Evolutionary conservation across 495 filamentous ascomycete species (phyloP).

Genomic region (Aspergillus diversus): DNA sequence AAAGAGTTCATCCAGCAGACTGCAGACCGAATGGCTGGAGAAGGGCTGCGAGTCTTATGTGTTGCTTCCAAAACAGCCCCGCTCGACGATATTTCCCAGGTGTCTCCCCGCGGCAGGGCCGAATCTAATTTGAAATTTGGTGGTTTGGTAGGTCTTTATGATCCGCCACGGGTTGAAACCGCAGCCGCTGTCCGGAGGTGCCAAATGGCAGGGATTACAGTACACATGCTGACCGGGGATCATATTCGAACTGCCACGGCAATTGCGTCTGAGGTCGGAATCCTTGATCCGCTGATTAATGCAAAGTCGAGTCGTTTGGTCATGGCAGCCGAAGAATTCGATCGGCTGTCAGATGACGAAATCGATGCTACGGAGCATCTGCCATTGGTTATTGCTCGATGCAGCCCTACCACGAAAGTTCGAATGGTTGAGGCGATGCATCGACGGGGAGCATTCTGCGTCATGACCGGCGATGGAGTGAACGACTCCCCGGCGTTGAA

Average conservation of each 20-base stretch:
- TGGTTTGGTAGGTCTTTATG: conserved; percentile 66
- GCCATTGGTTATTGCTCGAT: conserved; percentile 71
- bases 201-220: conserved; percentile 64
- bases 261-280: conserved; percentile 67
- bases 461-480: conserved; percentile 82
- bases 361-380: conserved; percentile 64
- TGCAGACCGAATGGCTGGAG: conserved; percentile 66
- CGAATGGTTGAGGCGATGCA: conserved; percentile 74
- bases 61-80: conserved; percentile 57
- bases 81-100: conserved; percentile 27
- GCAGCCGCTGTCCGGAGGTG: conserved; percentile 54
- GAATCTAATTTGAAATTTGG: conserved; percentile 60
- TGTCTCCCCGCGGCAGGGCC: conserved; percentile 43
- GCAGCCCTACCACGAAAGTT: conserved; percentile 69
- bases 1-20: conserved; percentile 59
- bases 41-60: conserved; percentile 82
- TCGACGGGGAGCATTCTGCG: conserved; percentile 63
- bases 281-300: conserved; percentile 55
- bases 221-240: conserved; percentile 74
- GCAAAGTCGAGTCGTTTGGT: conserved; percentile 55
- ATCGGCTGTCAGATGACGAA: conserved; percentile 59
- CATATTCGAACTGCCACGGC: conserved; percentile 64
- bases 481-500: conserved; percentile 83
- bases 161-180: conserved; percentile 71
- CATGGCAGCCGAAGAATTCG: conserved; percentile 68